Evolutionary conservation across 2,329 filamentous ascomycete genomes (phyloP).

Genomic region (Didymella keratinophila): DNA sequence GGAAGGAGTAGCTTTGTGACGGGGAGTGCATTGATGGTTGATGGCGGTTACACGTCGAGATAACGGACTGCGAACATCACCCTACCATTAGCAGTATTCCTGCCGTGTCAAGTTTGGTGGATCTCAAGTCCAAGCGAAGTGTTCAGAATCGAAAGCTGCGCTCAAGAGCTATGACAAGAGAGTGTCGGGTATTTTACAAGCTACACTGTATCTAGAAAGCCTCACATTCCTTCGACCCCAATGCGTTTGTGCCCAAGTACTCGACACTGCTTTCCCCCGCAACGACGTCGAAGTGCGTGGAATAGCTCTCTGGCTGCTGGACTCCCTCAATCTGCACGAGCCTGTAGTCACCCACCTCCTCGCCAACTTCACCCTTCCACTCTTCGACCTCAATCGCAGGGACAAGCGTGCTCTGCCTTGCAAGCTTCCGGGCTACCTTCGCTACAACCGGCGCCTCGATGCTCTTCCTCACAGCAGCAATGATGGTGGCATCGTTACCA

Average conservation of each 20-base stretch:
- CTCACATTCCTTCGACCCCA: not conserved
- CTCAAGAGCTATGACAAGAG: no score
- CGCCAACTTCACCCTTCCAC: conserved; percentile 10
- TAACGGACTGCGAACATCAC: no score
- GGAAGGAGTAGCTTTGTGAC: conserved; percentile 39
- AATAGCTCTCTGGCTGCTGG: conserved; percentile 4
- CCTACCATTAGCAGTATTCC: no score
- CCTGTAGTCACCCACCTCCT: not conserved
- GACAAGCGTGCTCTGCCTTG: conserved; percentile 10
- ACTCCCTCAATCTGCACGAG: conserved; percentile 7
- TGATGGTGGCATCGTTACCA: conserved; percentile 1
- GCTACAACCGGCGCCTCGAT: conserved; percentile 4
- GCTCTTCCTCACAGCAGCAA: conserved; percentile 15
- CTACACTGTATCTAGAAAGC: conserved; percentile 9
- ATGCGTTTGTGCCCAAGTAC: not conserved
- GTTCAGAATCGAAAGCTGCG: no score
- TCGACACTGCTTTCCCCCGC: conserved; percentile 7
- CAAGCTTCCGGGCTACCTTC: conserved; percentile 8
- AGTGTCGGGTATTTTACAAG: no score
- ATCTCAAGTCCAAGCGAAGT: no score
- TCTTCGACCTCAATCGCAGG: conserved; percentile 9
- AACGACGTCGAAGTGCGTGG: conserved; percentile 13
- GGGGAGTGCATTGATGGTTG: conserved; percentile 33
- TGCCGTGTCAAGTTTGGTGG: no score
- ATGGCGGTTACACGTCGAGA: conserved; percentile 26